phyloP scores from a whole-genome alignment of 192 early-diverging fungal species.

The Rhizoclosmatium globosum region DNA sequence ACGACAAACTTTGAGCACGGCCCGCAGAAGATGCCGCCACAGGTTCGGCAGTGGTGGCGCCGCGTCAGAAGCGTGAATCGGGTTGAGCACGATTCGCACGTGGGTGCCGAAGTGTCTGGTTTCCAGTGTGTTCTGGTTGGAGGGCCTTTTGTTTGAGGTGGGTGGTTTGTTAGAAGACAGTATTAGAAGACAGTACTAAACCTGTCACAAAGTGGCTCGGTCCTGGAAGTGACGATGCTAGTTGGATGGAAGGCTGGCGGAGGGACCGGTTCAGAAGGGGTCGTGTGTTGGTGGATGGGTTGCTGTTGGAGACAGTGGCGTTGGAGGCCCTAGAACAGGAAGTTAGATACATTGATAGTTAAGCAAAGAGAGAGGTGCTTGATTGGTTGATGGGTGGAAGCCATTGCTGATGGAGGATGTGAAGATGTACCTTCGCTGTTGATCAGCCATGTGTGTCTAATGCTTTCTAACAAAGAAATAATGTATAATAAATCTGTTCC shows the following conservation, averaged over 20 bases:
- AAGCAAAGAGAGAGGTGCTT: not conserved
- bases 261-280: not conserved
- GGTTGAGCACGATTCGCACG: constrained; percentile 12
- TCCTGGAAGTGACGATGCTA: not conserved
- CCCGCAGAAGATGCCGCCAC: constrained; percentile 33
- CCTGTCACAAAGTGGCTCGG: not conserved
- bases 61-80: constrained; percentile 29
- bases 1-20: constrained; percentile 8
- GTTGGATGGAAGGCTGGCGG: not conserved
- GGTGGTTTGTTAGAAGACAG: constrained; percentile 4
- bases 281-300: not conserved
- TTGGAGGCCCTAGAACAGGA: not conserved
- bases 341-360: not conserved
- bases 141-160: not conserved
- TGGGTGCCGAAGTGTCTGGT: constrained; percentile 11
- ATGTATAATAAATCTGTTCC: too few relatives aligned
- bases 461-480: too few relatives aligned
- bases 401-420: not conserved
- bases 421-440: not conserved
- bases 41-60: constrained; percentile 34
- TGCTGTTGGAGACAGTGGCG: not conserved
- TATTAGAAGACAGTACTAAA: not conserved
- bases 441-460: not conserved
- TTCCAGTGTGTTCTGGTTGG: constrained; percentile 30
- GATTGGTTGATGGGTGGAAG: not conserved